Percentiles rank a stretch among this genome's conserved stretches.
These are phyloP conservation scores for Vitis hybrid DNA, from an alignment of 177 flowering plant genomes.

Conservation along the genomic window DNA sequence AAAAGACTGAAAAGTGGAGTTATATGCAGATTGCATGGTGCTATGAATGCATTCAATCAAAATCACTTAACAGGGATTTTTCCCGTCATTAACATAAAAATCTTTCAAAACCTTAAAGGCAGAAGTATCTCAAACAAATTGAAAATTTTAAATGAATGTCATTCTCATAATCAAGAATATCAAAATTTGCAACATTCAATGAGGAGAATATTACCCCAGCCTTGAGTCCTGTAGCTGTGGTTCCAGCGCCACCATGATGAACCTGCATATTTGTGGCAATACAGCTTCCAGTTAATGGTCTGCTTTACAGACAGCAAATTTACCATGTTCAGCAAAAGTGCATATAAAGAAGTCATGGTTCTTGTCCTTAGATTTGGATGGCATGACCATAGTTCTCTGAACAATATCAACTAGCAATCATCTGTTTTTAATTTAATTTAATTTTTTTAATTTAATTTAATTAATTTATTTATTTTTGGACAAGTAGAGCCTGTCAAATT, in stretches of 20 bases:
- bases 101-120: not conserved
- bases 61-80: no score
- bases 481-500: no score
- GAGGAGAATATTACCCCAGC: constrained; percentile 64
- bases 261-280: constrained; percentile 47
- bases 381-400: not conserved
- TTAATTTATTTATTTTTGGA: not conserved
- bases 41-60: no score
- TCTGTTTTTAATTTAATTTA: not conserved
- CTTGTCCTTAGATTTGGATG: not conserved
- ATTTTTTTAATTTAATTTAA: not conserved
- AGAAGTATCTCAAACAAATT: not conserved
- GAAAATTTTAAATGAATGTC: no score
- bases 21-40: not conserved
- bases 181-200: not conserved
- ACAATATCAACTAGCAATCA: not conserved
- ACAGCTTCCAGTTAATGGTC: constrained; percentile 2
- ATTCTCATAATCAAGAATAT: no score
- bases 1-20: not conserved
- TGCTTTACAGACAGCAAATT: not conserved
- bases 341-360: not conserved
- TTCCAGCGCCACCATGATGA: constrained; percentile 99
- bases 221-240: constrained; percentile 85
- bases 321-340: not conserved
- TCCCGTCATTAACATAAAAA: no score